Conservation (phyloP, 192 early-diverging fungal genomes). For the Pilobolus umbonatus region DNA sequence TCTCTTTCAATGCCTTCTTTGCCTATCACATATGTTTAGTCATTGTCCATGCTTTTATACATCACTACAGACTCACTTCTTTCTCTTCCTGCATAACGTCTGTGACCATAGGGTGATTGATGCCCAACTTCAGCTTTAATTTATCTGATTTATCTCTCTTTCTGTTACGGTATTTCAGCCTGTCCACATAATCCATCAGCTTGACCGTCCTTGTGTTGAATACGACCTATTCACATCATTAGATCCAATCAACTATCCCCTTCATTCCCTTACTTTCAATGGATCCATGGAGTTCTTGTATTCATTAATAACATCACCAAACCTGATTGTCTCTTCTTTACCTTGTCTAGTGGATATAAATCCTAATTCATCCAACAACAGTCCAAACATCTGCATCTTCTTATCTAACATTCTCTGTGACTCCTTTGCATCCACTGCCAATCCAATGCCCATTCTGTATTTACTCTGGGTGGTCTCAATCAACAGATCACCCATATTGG, state of each 20-base stretch:
- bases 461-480: slow-evolving; percentile 50
- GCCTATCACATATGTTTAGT: slow-evolving; percentile 29
- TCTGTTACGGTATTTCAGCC: slow-evolving; percentile 36
- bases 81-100: slow-evolving; percentile 24
- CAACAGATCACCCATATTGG: slow-evolving; percentile 44
- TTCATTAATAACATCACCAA: slow-evolving; percentile 45
- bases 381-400: slow-evolving; percentile 47
- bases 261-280: slow-evolving; percentile 33
- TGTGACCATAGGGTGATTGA: slow-evolving; percentile 22
- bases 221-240: slow-evolving; percentile 28
- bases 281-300: slow-evolving; percentile 45
- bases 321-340: slow-evolving; percentile 40
- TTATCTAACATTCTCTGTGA: slow-evolving; percentile 39
- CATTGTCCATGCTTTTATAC: background rate
- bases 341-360: slow-evolving; percentile 40
- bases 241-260: background rate
- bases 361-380: slow-evolving; percentile 44
- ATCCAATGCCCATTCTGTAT: slow-evolving; percentile 42
- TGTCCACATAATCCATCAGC: slow-evolving; percentile 43
- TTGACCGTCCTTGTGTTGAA: slow-evolving; percentile 45
- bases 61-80: no score
- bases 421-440: slow-evolving; percentile 37
- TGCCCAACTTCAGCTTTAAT: slow-evolving; percentile 30
- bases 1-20: slow-evolving; percentile 14
- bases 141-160: slow-evolving; percentile 32